Evolutionary conservation across 73 alveolate genomes (phyloP), one percentile per base, ranked within the genome.

Genomic region (Durusdinium trenchii): DNA sequence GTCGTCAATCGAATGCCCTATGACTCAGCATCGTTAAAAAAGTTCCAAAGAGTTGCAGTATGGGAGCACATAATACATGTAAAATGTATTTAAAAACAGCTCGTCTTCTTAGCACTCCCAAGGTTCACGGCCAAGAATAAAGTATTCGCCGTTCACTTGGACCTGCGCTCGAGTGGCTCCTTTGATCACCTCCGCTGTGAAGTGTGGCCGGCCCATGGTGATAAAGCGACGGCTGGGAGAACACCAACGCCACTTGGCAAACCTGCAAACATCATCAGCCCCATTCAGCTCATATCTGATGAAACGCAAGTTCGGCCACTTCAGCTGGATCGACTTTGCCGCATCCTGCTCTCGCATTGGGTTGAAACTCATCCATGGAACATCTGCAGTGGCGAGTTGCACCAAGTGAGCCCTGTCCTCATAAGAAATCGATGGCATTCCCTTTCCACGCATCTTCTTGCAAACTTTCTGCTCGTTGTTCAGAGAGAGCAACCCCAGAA

Each of bases 281-380:
- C 96, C 96, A 64, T 90, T 90, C 75, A 90, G 51, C 32, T 90
- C 40, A n/a, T 90, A 90, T 35, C 67, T 86, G 7, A 90, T 52
- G n/a, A 90, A 90, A 50, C 38, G 26, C 67, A 90, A 42, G 0
- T 26, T 52, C 12, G 43, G 47, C 96, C 96, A 90, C 14, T 46
- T 32, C 69, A 43, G 86, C 73, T 46, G 86, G 52, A 90, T n/a
- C 50, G 62, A 69, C 51, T 76, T 52, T 36, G 67, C n/a, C 43
- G 76, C 96, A 48, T 46, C 18, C 42, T 30, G 36, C 18, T 90
- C 96, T 46, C 54, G 75, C 3, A 90, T 48, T 30, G 43, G 57
- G 86, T 73, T 90, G 75, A 90, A 71, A 69, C 96, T 75, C 54
- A 90, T 51, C 96, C 96, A 90, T 6, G 96, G 73, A 36, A 46